Evolutionary conservation across 352 stramenopile genomes (phyloP).

Genomic region (Pythium monospermum): DNA sequence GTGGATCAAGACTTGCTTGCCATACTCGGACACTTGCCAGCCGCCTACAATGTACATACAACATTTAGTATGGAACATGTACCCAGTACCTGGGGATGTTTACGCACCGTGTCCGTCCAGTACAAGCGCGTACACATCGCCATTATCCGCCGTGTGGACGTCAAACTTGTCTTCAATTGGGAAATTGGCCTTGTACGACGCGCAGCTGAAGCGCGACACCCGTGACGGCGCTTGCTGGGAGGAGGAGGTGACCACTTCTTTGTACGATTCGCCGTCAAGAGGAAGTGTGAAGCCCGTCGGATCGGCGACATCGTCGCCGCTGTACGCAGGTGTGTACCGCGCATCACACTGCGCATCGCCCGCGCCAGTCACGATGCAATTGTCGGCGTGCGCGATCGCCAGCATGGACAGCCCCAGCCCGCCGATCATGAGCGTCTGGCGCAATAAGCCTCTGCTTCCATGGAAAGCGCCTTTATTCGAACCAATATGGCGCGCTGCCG

Average conservation of each 20-base stretch:
- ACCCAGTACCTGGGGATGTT: not conserved
- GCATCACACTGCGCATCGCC: constrained; percentile 20
- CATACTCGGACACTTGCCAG: constrained; percentile 92
- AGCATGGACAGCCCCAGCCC: constrained; percentile 26
- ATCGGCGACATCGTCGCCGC: constrained; percentile 18
- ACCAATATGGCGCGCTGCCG: not conserved
- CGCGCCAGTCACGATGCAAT: constrained; percentile 7
- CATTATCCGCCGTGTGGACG: constrained; percentile 55
- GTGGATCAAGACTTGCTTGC: constrained; percentile 62
- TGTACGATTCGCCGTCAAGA: constrained; percentile 18
- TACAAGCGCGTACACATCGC: constrained; percentile 83
- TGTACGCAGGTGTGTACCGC: constrained; percentile 23
- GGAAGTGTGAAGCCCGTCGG: constrained; percentile 18
- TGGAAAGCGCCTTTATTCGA: not conserved
- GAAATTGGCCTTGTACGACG: constrained; percentile 59
- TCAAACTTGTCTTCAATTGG: constrained; percentile 84
- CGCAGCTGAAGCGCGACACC: constrained; percentile 20
- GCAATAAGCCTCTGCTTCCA: constrained; percentile 1
- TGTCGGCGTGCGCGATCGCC: constrained; percentile 18
- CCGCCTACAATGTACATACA: constrained; percentile 39
- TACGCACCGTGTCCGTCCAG: constrained; percentile 86
- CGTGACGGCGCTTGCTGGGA: constrained; percentile 1
- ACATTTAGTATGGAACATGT: not conserved
- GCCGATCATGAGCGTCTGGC: constrained; percentile 22
- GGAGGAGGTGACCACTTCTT: not conserved